Base-by-base conservation (phyloP, 2,329 filamentous ascomycete species). In the Alternaria dauci region DNA sequence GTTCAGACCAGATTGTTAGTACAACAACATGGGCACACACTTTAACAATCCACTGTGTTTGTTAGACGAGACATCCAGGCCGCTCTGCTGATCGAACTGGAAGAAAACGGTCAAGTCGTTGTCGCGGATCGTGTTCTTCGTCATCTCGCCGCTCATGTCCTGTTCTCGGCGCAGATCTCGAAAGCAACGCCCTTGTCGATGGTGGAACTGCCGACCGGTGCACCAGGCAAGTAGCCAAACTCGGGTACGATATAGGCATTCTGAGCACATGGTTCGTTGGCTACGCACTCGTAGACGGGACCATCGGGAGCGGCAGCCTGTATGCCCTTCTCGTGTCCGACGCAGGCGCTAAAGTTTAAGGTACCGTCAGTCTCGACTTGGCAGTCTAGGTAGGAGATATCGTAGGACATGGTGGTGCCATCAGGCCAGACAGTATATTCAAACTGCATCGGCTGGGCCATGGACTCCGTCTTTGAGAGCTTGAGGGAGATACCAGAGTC, bases 311-410 rank as follows among this genome's bases (percentile, higher is more conserved):
- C 58, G 1, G 58, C 47, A 38, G 61, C 66, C 32, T 69, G 65
- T 9, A 65, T 66, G 5, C 65, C 66, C 5, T 52, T 53, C 9
- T 69, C 62, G 26, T 67, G 61, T 4, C 66, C 65, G 2, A 52
- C 62, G 25, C 65, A 66, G 1, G 32, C 44, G 39, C 38, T 50
- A 3, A 67, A 53, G 26, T 67, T 58, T 6, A 42, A 42, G 11
- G 52, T 39, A 36, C 48, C 63, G 20, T 56, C 9, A 4, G n/a
- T 25, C 16, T 61, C 57, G 9, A 46, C 53, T 59, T 67, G 62
- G 14, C 66, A 69, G 16, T 67, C 59, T 6, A 69, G 53, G 28
- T 67, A 67, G 0, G 57, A 63, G 7, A 69, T 63, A 34, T 69
- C 66, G 50, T 67, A 69, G 1, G 58, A 66, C 0, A 67, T 58